phyloP scores from a whole-genome alignment of 129 eudicot species.

The Chrysanthemum lavandulifolium region DNA sequence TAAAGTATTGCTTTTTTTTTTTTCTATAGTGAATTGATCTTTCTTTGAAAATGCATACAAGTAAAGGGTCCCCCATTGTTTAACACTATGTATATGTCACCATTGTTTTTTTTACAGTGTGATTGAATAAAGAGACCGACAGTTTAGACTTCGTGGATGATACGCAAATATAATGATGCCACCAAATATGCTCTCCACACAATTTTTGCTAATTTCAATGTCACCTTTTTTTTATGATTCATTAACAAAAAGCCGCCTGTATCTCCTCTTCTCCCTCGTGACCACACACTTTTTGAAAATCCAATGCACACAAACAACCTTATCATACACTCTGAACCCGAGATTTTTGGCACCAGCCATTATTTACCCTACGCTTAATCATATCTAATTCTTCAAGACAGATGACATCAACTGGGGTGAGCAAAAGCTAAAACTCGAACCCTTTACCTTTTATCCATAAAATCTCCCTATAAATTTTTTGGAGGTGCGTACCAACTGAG shows the following conservation, averaged over 20 bases:
- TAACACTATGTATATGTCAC: neutral
- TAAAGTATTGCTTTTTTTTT: neutral
- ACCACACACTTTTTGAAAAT: neutral
- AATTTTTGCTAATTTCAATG: neutral
- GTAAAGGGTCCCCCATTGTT: neutral
- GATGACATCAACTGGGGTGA: no score
- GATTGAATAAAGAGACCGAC: slow-evolving; percentile 24
- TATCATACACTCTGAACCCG: no score
- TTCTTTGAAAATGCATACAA: neutral
- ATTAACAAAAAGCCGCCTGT: neutral
- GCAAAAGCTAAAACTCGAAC: no score
- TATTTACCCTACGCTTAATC: no score
- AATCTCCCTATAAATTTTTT: no score
- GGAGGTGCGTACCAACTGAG: no score
- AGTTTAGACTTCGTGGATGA: slow-evolving; percentile 27
- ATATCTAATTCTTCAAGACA: no score
- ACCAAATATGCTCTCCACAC: slow-evolving; percentile 20
- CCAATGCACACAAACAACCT: no score
- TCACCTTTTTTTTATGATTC: neutral
- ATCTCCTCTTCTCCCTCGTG: neutral
- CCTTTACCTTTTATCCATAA: no score
- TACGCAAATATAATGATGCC: slow-evolving; percentile 26
- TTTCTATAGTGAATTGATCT: neutral
- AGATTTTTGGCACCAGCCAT: no score
- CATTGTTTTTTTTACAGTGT: neutral